Conservation (phyloP, 2,329 filamentous ascomycete species). For the Fusarium pseudograminearum region DNA sequence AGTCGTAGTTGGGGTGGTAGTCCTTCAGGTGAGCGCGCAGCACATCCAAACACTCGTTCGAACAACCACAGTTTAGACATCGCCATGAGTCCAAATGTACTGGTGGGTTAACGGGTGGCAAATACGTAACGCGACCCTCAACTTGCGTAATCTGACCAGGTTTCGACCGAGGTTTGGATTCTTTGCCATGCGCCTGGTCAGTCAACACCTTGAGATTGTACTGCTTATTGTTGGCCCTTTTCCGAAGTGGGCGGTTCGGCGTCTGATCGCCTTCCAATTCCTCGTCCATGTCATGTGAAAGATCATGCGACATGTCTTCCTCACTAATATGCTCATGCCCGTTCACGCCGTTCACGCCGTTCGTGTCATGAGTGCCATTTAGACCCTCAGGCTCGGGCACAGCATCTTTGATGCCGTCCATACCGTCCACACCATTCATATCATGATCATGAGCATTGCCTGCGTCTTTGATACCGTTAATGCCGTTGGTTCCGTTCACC, state of each 20-base stretch:
- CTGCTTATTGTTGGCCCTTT: slow-evolving; percentile 61
- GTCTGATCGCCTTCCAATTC: slow-evolving; percentile 62
- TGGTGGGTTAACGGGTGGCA: slow-evolving; percentile 58
- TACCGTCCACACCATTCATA: slow-evolving; percentile 21
- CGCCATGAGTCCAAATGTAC: slow-evolving; percentile 62
- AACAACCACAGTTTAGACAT: slow-evolving; percentile 64
- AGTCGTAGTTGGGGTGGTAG: slow-evolving; percentile 60
- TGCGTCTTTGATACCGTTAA: slow-evolving; percentile 1
- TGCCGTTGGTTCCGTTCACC: slow-evolving; percentile 22
- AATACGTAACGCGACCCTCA: slow-evolving; percentile 61
- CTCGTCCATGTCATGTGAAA: slow-evolving; percentile 59
- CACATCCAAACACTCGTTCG: slow-evolving; percentile 61
- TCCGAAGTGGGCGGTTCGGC: slow-evolving; percentile 64
- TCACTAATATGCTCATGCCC: slow-evolving; percentile 44
- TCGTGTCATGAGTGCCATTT: slow-evolving; percentile 4
- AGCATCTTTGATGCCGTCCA: slow-evolving; percentile 16
- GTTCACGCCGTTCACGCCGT: slow-evolving; percentile 36
- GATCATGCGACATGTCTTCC: slow-evolving; percentile 50
- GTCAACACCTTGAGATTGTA: slow-evolving; percentile 72
- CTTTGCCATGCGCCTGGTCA: slow-evolving; percentile 67
- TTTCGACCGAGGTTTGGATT: slow-evolving; percentile 56
- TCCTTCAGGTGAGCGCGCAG: slow-evolving; percentile 62
- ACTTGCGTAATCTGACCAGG: slow-evolving; percentile 45
- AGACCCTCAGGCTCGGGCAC: slow-evolving; percentile 7
- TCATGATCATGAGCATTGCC: slow-evolving; percentile 4